A percentile compares a stretch with the other conserved stretches of the same genome.
These are phyloP conservation scores for Cytospora leucostoma DNA, from an alignment of 2,329 filamentous ascomycete species.

Conservation along the genomic window DNA sequence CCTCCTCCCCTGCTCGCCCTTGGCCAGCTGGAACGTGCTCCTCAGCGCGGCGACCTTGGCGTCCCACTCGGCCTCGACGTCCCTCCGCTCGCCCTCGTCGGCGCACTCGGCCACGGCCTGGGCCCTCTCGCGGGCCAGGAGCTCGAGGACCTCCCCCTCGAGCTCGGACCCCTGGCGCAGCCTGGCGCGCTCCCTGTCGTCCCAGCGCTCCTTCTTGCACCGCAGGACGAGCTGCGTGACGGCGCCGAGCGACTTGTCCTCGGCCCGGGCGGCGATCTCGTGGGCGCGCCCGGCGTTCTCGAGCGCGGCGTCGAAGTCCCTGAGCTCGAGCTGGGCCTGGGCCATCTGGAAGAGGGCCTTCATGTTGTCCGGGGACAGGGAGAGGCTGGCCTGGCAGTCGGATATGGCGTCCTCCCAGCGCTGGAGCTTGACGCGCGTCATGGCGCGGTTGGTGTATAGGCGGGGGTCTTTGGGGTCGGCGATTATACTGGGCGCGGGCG, in stretches of 20 bases:
- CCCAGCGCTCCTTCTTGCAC: conserved; percentile 87
- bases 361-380: conserved; percentile 65
- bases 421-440: conserved; percentile 74
- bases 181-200: conserved; percentile 66
- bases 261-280: conserved; percentile 61
- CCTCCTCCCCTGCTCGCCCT: conserved; percentile 45
- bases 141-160: conserved; percentile 58
- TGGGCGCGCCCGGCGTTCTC: conserved; percentile 72
- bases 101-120: conserved; percentile 41
- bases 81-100: conserved; percentile 50
- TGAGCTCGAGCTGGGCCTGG: conserved; percentile 76
- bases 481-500: conserved; percentile 62
- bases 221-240: conserved; percentile 74
- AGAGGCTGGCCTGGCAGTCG: conserved; percentile 76
- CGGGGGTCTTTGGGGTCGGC: conserved; percentile 75
- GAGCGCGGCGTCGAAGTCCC: conserved; percentile 72
- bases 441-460: conserved; percentile 87
- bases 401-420: conserved; percentile 73
- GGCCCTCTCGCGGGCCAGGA: conserved; percentile 52
- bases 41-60: conserved; percentile 48
- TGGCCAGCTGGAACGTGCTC: conserved; percentile 55
- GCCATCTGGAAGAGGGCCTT: conserved; percentile 85
- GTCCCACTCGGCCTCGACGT: conserved; percentile 50
- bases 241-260: conserved; percentile 67
- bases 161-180: conserved; percentile 57